A percentile compares a stretch with the other conserved stretches of the same genome.
Evolutionary conservation across 2,329 filamentous ascomycete genomes (phyloP).

Genomic region (Botrytis byssoidea): DNA sequence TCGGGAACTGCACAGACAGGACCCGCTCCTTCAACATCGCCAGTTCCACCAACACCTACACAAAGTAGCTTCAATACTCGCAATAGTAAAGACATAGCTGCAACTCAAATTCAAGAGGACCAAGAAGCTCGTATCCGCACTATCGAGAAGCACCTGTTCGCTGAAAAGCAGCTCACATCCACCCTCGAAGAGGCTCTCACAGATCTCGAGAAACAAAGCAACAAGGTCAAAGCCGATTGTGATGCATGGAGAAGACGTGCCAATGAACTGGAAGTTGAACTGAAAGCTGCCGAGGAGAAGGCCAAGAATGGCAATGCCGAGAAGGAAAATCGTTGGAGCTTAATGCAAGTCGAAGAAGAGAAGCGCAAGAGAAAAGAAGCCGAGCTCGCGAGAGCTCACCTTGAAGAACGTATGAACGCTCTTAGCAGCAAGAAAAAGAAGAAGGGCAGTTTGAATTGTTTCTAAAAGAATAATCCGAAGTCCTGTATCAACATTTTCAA

Average conservation of each 20-base stretch:
- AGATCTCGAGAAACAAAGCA: constrained; percentile 87
- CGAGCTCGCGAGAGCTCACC: constrained; percentile 80
- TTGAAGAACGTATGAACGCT: constrained; percentile 93
- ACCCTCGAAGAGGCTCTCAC: constrained; percentile 94
- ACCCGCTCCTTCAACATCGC: constrained; percentile 40
- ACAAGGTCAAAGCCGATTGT: constrained; percentile 86
- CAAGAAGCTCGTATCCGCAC: constrained; percentile 92
- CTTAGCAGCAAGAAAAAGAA: constrained; percentile 72
- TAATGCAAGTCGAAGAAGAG: constrained; percentile 95
- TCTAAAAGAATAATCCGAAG: constrained; percentile 43
- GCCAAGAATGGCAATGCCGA: constrained; percentile 39
- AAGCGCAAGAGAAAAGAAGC: constrained; percentile 87
- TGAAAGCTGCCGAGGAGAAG: constrained; percentile 54
- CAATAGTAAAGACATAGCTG: constrained; percentile 73
- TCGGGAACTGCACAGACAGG: constrained; percentile 48
- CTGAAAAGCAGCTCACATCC: constrained; percentile 93
- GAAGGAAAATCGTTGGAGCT: constrained; percentile 57
- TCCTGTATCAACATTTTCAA: neutral
- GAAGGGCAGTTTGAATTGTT: constrained; percentile 95
- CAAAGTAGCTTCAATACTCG: constrained; percentile 53
- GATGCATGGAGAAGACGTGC: constrained; percentile 90
- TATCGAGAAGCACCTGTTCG: constrained; percentile 93
- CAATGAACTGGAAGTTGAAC: constrained; percentile 46
- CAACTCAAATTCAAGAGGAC: constrained; percentile 84
- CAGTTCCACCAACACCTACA: constrained; percentile 51